Percentiles rank a stretch among this genome's conserved stretches.
Conservation (phyloP, 139 green algal species). For the Tetraselmis chui region DNA sequence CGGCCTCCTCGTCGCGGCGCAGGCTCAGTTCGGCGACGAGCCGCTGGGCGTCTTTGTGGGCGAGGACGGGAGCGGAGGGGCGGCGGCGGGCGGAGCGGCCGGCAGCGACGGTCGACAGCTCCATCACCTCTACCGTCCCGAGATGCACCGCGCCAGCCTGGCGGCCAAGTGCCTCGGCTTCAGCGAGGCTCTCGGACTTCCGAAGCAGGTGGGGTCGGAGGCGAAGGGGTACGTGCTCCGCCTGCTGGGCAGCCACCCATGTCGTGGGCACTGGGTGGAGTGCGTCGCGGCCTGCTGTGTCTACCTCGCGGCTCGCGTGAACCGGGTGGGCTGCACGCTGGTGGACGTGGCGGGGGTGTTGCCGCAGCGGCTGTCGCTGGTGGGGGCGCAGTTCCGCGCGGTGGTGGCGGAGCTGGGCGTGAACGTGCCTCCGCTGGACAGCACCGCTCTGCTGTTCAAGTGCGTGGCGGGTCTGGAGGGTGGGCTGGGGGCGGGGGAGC, state of each 20-base stretch:
- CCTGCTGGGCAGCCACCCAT: not conserved
- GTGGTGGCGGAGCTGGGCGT: not conserved
- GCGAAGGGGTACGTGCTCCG: not conserved
- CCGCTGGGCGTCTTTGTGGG: not conserved
- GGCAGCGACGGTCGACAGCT: not conserved
- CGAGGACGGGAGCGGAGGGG: not conserved
- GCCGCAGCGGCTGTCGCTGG: not conserved
- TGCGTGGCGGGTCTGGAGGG: not conserved
- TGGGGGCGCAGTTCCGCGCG: not conserved
- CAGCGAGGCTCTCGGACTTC: not conserved
- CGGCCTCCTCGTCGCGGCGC: not conserved
- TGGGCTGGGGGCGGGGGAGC: not conserved
- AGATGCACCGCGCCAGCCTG: not conserved
- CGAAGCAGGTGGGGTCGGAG: not conserved
- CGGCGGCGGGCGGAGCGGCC: not conserved
- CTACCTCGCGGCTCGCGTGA: not conserved
- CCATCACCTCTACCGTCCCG: not conserved
- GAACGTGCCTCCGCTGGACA: not conserved
- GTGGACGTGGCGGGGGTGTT: not conserved
- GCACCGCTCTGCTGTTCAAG: not conserved
- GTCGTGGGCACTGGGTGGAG: not conserved
- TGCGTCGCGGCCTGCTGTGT: not conserved
- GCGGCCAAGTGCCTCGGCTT: not conserved
- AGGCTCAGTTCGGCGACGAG: not conserved
- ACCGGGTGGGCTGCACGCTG: not conserved